Percentiles rank a stretch among this genome's conserved stretches.
These are phyloP conservation scores for Bipolaris oryzae DNA, from an alignment of 2,329 filamentous ascomycete species.

Conservation along the genomic window DNA sequence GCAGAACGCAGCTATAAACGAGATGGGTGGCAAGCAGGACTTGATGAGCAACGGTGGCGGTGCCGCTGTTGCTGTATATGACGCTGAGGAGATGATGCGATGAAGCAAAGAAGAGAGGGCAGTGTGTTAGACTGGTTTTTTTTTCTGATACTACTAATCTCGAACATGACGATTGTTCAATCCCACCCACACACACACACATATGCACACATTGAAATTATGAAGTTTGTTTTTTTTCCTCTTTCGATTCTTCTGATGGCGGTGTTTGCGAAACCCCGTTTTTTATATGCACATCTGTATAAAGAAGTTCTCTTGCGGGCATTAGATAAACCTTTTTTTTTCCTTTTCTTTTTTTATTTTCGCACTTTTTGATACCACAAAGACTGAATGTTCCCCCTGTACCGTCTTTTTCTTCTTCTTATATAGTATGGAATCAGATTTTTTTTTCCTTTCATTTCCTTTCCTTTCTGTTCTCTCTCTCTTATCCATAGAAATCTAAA, in stretches of 20 bases:
- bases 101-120: background rate
- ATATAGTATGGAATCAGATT: background rate
- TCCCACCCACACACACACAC: too few species aligned
- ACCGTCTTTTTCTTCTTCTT: background rate
- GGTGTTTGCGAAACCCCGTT: too few species aligned
- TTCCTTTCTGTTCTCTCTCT: too few species aligned
- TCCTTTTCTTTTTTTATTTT: background rate
- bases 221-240: too few species aligned
- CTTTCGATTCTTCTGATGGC: too few species aligned
- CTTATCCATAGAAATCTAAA: background rate
- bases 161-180: too few species aligned
- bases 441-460: background rate
- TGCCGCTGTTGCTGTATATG: conserved; percentile 11
- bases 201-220: too few species aligned
- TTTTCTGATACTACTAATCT: too few species aligned
- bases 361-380: background rate
- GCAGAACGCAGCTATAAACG: conserved; percentile 7
- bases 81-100: conserved; percentile 1
- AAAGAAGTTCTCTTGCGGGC: background rate
- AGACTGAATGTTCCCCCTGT: background rate
- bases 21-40: background rate
- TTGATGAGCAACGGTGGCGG: background rate
- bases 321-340: background rate
- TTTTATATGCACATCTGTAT: background rate
- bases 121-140: too few species aligned